Evolutionary conservation across 2,329 filamentous ascomycete genomes (phyloP).

Genomic region (Gnomoniopsis sp.): DNA sequence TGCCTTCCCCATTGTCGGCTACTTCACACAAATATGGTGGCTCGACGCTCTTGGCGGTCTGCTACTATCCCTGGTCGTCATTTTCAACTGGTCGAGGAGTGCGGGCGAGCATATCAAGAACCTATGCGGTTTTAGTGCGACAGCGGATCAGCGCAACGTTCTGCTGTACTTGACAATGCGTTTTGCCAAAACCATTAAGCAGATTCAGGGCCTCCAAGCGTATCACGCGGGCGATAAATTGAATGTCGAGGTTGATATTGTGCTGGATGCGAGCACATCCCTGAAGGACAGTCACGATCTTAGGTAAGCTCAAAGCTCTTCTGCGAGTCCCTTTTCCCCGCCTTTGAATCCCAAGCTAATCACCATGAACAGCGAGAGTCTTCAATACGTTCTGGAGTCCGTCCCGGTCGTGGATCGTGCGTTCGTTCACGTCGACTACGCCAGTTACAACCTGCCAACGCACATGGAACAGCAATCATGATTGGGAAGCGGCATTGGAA

Average conservation of each 20-base stretch:
- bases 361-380: conserved; percentile 50
- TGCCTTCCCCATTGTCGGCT: conserved; percentile 78
- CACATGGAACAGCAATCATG: conserved; percentile 47
- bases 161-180: conserved; percentile 90
- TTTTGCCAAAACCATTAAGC: conserved; percentile 81
- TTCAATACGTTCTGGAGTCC: conserved; percentile 82
- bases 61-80: conserved; percentile 73
- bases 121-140: conserved; percentile 73
- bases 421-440: conserved; percentile 66
- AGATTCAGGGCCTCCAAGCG: conserved; percentile 80
- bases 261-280: conserved; percentile 71
- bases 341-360: background rate
- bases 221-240: conserved; percentile 85
- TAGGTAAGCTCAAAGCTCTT: conserved; percentile 32
- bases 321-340: background rate
- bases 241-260: conserved; percentile 78
- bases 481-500: background rate
- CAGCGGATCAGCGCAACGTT: conserved; percentile 78
- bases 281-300: conserved; percentile 80
- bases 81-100: conserved; percentile 74
- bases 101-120: conserved; percentile 76
- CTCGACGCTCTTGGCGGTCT: conserved; percentile 77
- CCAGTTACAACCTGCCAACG: conserved; percentile 59
- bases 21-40: conserved; percentile 77
- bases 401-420: conserved; percentile 74